Percentiles rank a stretch among this genome's conserved stretches.
Conservation (phyloP, 2,329 filamentous ascomycete genomes). For the Phyllosticta paracitricarpa region DNA sequence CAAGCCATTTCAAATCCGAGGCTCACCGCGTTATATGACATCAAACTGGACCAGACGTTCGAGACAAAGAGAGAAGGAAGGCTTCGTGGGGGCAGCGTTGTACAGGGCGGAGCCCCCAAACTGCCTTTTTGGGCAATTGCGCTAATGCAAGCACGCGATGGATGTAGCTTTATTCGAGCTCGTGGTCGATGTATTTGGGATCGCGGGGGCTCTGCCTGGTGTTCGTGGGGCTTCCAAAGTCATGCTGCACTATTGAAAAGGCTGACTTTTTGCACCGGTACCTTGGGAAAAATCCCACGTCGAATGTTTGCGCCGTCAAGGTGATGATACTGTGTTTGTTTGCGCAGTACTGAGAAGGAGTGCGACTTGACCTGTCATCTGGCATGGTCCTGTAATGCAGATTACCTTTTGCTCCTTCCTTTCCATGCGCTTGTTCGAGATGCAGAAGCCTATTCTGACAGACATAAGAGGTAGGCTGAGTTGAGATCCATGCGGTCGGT, state of each 20-base stretch:
- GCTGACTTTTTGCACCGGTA: neutral
- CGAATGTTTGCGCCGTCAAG: neutral
- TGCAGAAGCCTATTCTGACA: neutral
- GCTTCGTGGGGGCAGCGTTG: neutral
- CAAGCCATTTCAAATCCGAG: too few relatives aligned
- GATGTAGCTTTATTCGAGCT: neutral
- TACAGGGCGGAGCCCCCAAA: neutral
- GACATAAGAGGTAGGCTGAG: neutral
- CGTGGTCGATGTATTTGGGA: neutral
- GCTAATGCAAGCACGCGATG: neutral
- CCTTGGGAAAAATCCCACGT: neutral
- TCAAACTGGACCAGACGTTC: too few relatives aligned
- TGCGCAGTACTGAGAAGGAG: neutral
- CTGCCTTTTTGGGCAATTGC: neutral
- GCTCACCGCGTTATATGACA: too few relatives aligned
- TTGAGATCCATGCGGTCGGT: neutral
- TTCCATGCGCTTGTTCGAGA: neutral
- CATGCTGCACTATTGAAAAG: neutral
- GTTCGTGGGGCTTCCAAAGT: neutral
- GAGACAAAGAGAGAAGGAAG: neutral
- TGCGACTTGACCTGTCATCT: neutral
- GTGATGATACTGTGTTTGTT: neutral
- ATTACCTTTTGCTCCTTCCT: neutral
- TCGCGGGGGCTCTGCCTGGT: neutral
- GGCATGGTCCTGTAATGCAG: neutral